A percentile compares a stretch with the other conserved stretches of the same genome.
These are phyloP conservation scores for Diplocarpon mali DNA, from an alignment of 2,329 filamentous ascomycete genomes.

Conservation along the genomic window DNA sequence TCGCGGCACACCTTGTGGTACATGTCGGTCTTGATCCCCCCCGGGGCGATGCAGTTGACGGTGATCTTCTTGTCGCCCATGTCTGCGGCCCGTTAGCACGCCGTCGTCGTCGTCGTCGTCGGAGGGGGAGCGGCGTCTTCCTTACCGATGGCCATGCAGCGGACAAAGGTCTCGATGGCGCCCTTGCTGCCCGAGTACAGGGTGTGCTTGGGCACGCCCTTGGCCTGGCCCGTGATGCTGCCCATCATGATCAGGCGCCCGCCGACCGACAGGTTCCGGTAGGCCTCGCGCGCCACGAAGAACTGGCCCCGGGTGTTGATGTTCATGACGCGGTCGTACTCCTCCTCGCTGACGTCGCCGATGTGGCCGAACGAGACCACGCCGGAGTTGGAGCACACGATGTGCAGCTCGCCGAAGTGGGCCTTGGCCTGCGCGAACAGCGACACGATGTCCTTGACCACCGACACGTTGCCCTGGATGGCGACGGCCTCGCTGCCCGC, in stretches of 20 bases:
- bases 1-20: constrained; percentile 56
- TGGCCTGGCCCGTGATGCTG: constrained; percentile 55
- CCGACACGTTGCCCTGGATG: constrained; percentile 48
- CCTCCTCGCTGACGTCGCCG: constrained; percentile 23
- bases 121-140: too few relatives aligned
- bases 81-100: constrained; percentile 30
- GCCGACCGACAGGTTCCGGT: constrained; percentile 57
- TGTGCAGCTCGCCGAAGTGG: constrained; percentile 25
- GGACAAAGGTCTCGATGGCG: constrained; percentile 66
- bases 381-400: constrained; percentile 27
- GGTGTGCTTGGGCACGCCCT: constrained; percentile 58
- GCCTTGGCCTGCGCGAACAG: constrained; percentile 22
- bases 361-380: constrained; percentile 41
- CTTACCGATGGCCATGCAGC: constrained; percentile 58
- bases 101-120: too few relatives aligned
- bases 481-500: constrained; percentile 41
- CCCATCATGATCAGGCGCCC: constrained; percentile 67
- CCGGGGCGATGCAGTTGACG: constrained; percentile 57
- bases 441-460: constrained; percentile 28
- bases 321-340: constrained; percentile 39
- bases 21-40: constrained; percentile 57
- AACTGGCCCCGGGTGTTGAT: constrained; percentile 61
- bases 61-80: constrained; percentile 53
- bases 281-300: constrained; percentile 67
- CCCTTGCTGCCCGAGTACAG: constrained; percentile 69